Conservation (phyloP, 1,139 yeast genomes). For the Scheffersomyces illinoinensis region DNA sequence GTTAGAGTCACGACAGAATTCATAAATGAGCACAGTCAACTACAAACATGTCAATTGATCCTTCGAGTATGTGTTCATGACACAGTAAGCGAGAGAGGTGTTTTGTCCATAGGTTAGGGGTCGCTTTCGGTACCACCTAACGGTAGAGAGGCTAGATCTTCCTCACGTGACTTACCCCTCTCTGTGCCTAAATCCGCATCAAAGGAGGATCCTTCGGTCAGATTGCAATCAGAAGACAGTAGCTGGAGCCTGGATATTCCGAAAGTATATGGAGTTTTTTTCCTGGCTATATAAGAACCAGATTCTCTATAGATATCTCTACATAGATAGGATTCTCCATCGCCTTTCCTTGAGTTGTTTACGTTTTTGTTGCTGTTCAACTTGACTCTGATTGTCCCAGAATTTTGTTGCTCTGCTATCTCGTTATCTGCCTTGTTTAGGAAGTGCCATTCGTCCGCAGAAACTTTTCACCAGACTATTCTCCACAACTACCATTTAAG, state of each 20-base stretch:
- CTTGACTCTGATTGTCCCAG: no score
- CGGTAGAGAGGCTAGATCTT: background rate
- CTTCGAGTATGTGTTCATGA: background rate
- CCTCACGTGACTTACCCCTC: background rate
- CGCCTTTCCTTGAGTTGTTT: background rate
- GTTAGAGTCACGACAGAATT: background rate
- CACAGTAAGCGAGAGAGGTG: background rate
- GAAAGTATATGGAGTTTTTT: no score
- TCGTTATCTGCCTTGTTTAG: background rate
- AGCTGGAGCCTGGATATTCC: background rate
- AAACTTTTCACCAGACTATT: background rate
- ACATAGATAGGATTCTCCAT: background rate
- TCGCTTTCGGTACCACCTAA: background rate
- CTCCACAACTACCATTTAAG: background rate
- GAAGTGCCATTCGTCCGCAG: background rate
- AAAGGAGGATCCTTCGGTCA: background rate
- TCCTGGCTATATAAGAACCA: background rate
- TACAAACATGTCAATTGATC: background rate
- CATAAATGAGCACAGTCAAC: background rate
- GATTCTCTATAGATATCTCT: background rate
- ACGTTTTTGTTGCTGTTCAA: background rate
- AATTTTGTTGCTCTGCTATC: background rate
- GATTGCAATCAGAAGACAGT: background rate
- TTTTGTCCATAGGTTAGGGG: background rate
- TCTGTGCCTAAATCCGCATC: background rate